Evolutionary conservation across 2,329 filamentous ascomycete genomes (phyloP).

Genomic region (Aspergillus floridensis): DNA sequence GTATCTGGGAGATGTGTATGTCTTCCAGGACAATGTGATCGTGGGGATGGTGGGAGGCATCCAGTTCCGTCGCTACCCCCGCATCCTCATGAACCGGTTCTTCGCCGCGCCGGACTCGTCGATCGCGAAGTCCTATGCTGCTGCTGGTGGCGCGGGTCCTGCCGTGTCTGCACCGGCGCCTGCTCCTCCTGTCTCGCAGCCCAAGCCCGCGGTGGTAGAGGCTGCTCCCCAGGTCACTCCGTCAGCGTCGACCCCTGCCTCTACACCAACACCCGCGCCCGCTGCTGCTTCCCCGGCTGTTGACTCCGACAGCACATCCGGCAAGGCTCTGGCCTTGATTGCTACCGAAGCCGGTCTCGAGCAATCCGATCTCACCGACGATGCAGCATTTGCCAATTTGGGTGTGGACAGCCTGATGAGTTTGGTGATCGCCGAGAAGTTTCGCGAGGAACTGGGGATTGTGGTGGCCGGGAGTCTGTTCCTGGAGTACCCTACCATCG

Average conservation of each 20-base stretch:
- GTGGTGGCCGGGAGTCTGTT: constrained; percentile 24
- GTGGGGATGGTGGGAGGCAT: constrained; percentile 33
- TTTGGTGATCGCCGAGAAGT: constrained; percentile 33
- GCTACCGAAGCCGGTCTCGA: constrained; percentile 29
- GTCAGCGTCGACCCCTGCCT: background rate
- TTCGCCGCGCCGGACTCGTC: constrained; percentile 14
- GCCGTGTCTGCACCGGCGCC: background rate
- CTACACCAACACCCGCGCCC: background rate
- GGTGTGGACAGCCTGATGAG: constrained; percentile 38
- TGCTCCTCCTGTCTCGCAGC: background rate
- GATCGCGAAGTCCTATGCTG: background rate
- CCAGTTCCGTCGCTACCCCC: constrained; percentile 35
- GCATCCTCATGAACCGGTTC: constrained; percentile 21
- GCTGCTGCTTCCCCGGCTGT: background rate
- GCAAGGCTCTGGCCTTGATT: constrained; percentile 25
- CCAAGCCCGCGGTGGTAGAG: background rate
- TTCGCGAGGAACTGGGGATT: constrained; percentile 29
- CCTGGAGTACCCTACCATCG: constrained; percentile 19
- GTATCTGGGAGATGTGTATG: constrained; percentile 42
- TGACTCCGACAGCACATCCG: constrained; percentile 1
- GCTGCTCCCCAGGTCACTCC: background rate
- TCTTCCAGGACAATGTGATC: constrained; percentile 34
- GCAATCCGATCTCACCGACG: constrained; percentile 23
- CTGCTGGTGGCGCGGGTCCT: background rate
- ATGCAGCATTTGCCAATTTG: constrained; percentile 26